Evolutionary conservation across 2,329 filamentous ascomycete genomes (phyloP).

Genomic region (Xylariaceae sp.): DNA sequence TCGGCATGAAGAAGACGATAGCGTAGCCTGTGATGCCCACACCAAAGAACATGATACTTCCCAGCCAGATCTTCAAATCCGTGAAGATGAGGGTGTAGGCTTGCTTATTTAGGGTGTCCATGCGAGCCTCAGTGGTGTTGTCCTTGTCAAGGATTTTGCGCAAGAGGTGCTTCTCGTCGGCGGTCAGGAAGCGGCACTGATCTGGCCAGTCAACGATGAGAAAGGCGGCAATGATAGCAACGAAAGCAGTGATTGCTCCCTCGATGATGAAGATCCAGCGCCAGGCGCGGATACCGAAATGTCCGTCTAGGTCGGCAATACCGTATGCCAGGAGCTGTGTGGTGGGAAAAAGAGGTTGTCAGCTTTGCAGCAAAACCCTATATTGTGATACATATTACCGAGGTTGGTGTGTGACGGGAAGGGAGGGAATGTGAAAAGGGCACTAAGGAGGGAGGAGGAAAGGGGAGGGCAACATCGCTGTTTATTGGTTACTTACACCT

Average conservation of each 20-base stretch:
- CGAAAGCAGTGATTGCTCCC: slow-evolving; percentile 32
- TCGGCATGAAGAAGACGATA: slow-evolving; percentile 40
- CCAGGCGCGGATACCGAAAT: slow-evolving; percentile 51
- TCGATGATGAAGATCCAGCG: slow-evolving; percentile 62
- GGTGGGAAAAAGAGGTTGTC: not conserved
- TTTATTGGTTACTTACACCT: slow-evolving; percentile 44
- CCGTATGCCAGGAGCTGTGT: slow-evolving; percentile 45
- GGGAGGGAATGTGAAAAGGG: no score
- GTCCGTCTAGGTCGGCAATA: slow-evolving; percentile 45
- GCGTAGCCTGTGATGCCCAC: slow-evolving; percentile 34
- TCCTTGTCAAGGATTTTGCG: slow-evolving; percentile 32
- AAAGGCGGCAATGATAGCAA: slow-evolving; percentile 33
- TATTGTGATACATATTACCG: not conserved
- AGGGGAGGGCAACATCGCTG: no score
- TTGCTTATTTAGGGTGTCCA: slow-evolving; percentile 33
- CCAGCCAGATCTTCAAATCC: slow-evolving; percentile 41
- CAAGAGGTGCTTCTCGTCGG: slow-evolving; percentile 24
- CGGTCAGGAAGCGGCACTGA: slow-evolving; percentile 19
- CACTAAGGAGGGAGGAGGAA: no score
- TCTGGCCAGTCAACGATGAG: slow-evolving; percentile 25
- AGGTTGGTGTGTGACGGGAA: not conserved
- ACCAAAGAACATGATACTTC: slow-evolving; percentile 34
- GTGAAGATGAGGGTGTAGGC: slow-evolving; percentile 32
- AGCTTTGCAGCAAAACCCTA: not conserved
- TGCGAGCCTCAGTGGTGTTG: slow-evolving; percentile 26